phyloP scores from a whole-genome alignment of 108 stramenopile species.

The Pinguiococcus pyrenoidosus region DNA sequence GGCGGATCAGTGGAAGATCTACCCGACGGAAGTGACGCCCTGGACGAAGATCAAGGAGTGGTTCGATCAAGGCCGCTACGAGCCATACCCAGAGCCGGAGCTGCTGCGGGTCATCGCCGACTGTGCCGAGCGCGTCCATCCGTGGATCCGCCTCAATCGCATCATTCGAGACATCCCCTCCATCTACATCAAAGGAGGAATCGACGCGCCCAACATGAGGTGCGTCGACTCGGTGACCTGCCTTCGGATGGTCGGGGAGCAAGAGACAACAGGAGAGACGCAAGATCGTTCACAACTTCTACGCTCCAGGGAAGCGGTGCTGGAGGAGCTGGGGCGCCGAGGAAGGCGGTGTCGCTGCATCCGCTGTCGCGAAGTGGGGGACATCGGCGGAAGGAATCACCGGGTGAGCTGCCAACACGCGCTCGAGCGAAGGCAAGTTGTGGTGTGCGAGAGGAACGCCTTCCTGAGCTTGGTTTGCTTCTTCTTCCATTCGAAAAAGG shows the following conservation, averaged over 20 bases:
- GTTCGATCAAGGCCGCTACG: constrained; percentile 9
- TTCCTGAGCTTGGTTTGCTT: too few relatives aligned
- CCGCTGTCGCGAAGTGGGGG: constrained; percentile 17
- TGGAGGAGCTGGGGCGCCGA: not conserved
- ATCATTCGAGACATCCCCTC: constrained; percentile 16
- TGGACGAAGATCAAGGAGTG: constrained; percentile 17
- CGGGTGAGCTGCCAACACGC: too few relatives aligned
- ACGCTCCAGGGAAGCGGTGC: not conserved
- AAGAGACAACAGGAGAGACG: too few relatives aligned
- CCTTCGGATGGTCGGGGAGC: too few relatives aligned
- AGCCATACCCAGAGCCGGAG: constrained; percentile 9
- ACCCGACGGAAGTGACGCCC: constrained; percentile 15
- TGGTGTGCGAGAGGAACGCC: too few relatives aligned
- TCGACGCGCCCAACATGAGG: constrained; percentile 12
- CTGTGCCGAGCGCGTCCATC: constrained; percentile 15
- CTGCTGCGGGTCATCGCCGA: constrained; percentile 8
- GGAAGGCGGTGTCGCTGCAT: constrained; percentile 8
- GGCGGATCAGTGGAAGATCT: constrained; percentile 25
- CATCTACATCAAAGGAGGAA: constrained; percentile 14
- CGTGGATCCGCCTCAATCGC: constrained; percentile 20
- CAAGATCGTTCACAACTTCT: not conserved
- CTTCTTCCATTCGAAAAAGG: too few relatives aligned
- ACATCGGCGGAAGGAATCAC: too few relatives aligned
- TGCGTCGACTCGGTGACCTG: too few relatives aligned
- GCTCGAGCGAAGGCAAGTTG: too few relatives aligned